phyloP scores from a whole-genome alignment of 169 alveolate genomes.

The Neospora caninum region DNA sequence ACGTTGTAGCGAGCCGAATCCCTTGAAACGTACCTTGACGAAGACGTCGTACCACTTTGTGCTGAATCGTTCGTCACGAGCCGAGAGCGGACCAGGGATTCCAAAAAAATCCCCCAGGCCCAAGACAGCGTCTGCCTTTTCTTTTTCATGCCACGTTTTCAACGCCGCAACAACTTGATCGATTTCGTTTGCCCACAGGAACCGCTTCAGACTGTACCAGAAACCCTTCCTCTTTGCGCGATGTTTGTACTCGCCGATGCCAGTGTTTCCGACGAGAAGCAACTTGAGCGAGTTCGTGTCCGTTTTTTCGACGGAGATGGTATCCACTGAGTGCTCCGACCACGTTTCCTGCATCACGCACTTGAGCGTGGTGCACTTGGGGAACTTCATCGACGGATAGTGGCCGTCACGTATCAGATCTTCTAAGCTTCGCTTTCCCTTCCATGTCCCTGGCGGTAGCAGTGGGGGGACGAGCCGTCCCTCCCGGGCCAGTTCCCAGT shows the following conservation, averaged over 20 bases:
- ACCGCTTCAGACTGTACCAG: neutral
- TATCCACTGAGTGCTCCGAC: conserved; percentile 7
- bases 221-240: neutral
- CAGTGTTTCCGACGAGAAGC: conserved; percentile 45
- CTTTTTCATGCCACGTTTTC: conserved; percentile 35
- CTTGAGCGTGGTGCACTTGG: conserved; percentile 55
- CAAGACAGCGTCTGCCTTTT: conserved; percentile 48
- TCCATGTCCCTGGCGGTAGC: conserved; percentile 32
- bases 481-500: conserved; percentile 11
- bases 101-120: conserved; percentile 53
- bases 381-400: conserved; percentile 14
- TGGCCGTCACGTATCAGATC: neutral
- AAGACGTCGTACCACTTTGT: conserved; percentile 45
- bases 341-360: conserved; percentile 36
- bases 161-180: conserved; percentile 38
- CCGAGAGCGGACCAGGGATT: conserved; percentile 32
- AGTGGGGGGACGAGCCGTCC: conserved; percentile 9
- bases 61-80: conserved; percentile 15
- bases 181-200: conserved; percentile 30
- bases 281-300: conserved; percentile 51
- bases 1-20: neutral
- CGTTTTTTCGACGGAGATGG: neutral
- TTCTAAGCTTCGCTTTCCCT: conserved; percentile 2
- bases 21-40: conserved; percentile 44
- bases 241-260: neutral